Base-by-base conservation (phyloP, 116 monocot species). In the Trichopus zeylanicus region DNA sequence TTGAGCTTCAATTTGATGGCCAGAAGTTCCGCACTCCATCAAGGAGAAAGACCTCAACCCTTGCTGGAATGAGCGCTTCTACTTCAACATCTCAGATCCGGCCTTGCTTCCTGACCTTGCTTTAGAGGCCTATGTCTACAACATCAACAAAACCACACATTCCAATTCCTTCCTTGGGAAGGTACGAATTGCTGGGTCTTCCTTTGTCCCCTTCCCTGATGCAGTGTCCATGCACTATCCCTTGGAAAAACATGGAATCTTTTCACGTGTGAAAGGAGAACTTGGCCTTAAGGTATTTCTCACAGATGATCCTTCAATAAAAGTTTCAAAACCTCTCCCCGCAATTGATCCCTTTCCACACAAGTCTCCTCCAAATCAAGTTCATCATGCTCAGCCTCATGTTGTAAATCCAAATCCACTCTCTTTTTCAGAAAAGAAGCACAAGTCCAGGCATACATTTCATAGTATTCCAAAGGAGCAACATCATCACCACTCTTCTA, bases 31-130 rank as follows among this genome's bases (percentile, higher is more conserved):
- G 77, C 4, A 86, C 79, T 11, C 76, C 9, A 57, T 71, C n/a
- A 91, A 82, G 59, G 82, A 85, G 48, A 85, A 79, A 27, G 90
- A 91, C 74, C 81, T 86, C 34, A 86, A 75, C 30, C 89, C 89
- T 3, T 75, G 76, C 7, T 90, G 89, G 89, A 79, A 90, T 18
- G 89, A 90, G 63, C 66, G 53, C 25, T 86, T 86, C 74, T 85
- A 79, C 70, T 91, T 91, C 69, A 71, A 73, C 62, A 63, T 91
- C 33, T 75, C 82, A 0, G 82, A 91, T 63, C 79, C 82, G 55
- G 39, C 64, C 20, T 29, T 25, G 16, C 86, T 91, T 37, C 77
- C 74, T 13, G 55, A 79, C 2, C 69, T 72, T 30, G 21, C 54
- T 21, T 72, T 91, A 12, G 91, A 91, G 72, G 91, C 82, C 5